phyloP scores from a whole-genome alignment of 2,329 filamentous ascomycete species.

The Sporothrix variecibatus region DNA sequence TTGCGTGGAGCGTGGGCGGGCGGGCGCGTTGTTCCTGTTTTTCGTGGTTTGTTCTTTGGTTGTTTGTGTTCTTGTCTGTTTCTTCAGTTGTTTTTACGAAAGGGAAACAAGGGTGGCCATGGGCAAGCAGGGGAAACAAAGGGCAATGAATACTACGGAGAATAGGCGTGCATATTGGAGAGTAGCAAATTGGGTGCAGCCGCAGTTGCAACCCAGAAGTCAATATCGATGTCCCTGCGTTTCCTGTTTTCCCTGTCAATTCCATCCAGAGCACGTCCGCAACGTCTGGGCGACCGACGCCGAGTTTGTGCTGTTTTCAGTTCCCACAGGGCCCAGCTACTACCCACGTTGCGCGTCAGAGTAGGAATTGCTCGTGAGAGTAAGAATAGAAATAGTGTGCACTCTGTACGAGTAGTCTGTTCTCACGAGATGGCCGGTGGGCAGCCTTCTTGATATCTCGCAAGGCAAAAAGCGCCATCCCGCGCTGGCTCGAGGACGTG shows the following conservation, averaged over 20 bases:
- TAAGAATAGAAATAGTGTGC: not conserved
- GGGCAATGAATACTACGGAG: not conserved
- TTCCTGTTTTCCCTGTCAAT: not conserved
- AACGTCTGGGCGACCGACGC: not conserved
- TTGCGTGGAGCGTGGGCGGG: not conserved
- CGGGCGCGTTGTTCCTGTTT: not conserved
- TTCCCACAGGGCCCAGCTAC: not conserved
- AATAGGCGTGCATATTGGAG: not conserved
- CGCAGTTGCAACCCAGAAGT: not conserved
- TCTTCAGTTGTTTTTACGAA: conserved; percentile 10
- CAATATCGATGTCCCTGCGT: not conserved
- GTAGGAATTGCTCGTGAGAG: not conserved
- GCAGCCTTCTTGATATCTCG: not conserved
- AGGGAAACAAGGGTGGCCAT: not conserved
- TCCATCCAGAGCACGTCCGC: not conserved
- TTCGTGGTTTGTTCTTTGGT: not conserved
- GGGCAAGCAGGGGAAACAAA: not conserved
- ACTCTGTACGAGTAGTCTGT: not conserved
- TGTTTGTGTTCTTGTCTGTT: not conserved
- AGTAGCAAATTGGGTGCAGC: not conserved
- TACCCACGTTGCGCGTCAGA: not conserved
- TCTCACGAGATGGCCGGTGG: not conserved
- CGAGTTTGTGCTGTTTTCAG: not conserved
- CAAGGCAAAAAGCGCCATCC: not conserved
- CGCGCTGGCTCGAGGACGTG: not conserved